phyloP scores from a whole-genome alignment of 257 asterid species.

The Cruciata laevipes region DNA sequence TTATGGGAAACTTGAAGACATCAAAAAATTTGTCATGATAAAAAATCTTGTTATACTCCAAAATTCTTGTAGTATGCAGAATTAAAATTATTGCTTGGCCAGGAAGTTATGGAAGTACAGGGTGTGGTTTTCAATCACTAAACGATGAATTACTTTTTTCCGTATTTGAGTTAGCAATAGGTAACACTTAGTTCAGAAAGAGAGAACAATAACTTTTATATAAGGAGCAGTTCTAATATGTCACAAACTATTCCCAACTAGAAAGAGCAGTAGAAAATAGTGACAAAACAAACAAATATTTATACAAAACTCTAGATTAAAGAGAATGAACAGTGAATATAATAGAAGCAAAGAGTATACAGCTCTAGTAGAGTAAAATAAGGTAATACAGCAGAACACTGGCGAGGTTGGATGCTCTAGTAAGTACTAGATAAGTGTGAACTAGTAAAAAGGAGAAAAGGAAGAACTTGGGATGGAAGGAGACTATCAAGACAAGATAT shows the following conservation, averaged over 20 bases:
- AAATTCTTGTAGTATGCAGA: not conserved
- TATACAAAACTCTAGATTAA: not conserved
- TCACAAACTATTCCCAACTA: not conserved
- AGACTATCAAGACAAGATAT: not conserved
- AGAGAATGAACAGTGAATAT: not conserved
- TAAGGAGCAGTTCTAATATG: not conserved
- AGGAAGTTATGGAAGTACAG: no score
- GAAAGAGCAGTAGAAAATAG: not conserved
- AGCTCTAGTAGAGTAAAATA: not conserved
- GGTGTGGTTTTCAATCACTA: no score
- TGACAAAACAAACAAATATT: not conserved
- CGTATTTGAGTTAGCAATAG: not conserved
- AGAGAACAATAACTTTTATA: not conserved
- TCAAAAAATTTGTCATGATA: not conserved
- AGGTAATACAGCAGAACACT: no score
- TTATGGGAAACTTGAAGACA: not conserved
- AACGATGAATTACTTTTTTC: not conserved
- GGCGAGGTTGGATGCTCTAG: not conserved
- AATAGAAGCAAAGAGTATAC: not conserved
- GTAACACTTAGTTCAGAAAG: not conserved
- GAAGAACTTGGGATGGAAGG: not conserved
- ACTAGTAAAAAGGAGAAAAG: not conserved
- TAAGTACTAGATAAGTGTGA: not conserved
- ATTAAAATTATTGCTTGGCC: no score
- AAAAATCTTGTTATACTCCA: not conserved